Evolutionary conservation across 2,329 filamentous ascomycete genomes (phyloP), one percentile per base, ranked within the genome.

Genomic region (Ophiostoma ips): DNA sequence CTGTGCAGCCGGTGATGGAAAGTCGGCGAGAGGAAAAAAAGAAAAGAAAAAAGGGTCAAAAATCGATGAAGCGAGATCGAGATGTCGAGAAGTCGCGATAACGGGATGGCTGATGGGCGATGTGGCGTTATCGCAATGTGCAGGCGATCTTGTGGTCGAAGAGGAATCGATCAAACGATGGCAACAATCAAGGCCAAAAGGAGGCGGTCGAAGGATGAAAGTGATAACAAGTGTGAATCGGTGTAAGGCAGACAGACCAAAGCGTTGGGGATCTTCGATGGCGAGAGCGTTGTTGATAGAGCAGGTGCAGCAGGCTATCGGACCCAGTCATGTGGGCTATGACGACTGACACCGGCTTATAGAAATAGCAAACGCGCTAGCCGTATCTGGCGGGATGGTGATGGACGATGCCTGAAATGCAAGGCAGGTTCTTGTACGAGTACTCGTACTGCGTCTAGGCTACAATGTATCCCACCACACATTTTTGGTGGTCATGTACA

Each of bases 251-350:
- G 24, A 28, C 24, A 28, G 24, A 28, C 4, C 8, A 28, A 28
- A 37, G 36, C 15, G 49, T 37, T 37, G 44, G 15, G 35, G 11
- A 43, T 41, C 19, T 4, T 2, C 28, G 36, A 40, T 34, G 47
- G 36, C 28, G 37, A 34, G 21, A 28, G n/a, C 36, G 35, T 13
- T 49, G 48, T 43, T 37, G 36, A 31, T 31, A 15, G 13, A n/a
- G n/a, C n/a, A n/a, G n/a, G n/a, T n/a, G 34, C 24, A 30, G 35
- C 37, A 34, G 34, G 50, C 46, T 46, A 38, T 33, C 18, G 28
- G 12, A 15, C 8, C 24, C 24, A 34, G 50, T 52, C 51, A 52
- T 50, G 50, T 52, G 50, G 51, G 48, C 44, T 44, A 50, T 50
- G 51, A 52, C 44, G 51, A 50, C 31, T 45, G 44, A 11, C 10